phyloP scores from a whole-genome alignment of 2,329 filamentous ascomycete genomes.

The Venturia asperata region DNA sequence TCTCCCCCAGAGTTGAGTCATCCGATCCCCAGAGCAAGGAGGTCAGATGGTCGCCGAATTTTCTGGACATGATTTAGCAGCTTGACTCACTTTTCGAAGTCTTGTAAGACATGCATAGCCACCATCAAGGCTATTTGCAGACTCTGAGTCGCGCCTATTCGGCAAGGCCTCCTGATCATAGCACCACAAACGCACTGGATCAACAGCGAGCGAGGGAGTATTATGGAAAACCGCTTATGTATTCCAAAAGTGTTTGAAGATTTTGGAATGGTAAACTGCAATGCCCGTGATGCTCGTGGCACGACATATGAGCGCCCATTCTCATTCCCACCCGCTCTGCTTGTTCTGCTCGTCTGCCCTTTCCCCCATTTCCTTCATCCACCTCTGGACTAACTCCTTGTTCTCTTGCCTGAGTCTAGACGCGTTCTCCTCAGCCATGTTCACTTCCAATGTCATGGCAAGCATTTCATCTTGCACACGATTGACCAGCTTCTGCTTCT shows the following conservation, averaged over 20 bases:
- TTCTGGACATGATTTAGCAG: no score
- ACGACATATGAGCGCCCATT: not conserved
- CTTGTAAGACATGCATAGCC: no score
- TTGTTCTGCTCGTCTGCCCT: constrained; percentile 83
- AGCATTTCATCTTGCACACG: constrained; percentile 91
- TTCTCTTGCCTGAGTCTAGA: constrained; percentile 75
- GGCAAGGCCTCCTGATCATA: no score
- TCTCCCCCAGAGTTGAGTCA: no score
- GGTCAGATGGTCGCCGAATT: no score
- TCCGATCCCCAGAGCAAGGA: no score
- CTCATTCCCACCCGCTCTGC: constrained; percentile 4
- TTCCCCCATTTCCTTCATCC: constrained; percentile 80
- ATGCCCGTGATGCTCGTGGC: not conserved
- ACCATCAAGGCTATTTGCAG: no score
- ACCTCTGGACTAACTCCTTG: constrained; percentile 78
- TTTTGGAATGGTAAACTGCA: not conserved
- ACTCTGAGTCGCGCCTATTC: no score
- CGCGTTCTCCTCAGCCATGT: constrained; percentile 70
- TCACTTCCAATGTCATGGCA: constrained; percentile 77
- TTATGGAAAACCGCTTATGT: no score
- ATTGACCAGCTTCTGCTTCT: constrained; percentile 75
- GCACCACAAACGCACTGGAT: no score
- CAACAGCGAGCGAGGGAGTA: no score
- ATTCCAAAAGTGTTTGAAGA: not conserved
- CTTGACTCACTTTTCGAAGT: no score